phyloP scores from a whole-genome alignment of 2,329 filamentous ascomycete species.

The Triangularia setosa region DNA sequence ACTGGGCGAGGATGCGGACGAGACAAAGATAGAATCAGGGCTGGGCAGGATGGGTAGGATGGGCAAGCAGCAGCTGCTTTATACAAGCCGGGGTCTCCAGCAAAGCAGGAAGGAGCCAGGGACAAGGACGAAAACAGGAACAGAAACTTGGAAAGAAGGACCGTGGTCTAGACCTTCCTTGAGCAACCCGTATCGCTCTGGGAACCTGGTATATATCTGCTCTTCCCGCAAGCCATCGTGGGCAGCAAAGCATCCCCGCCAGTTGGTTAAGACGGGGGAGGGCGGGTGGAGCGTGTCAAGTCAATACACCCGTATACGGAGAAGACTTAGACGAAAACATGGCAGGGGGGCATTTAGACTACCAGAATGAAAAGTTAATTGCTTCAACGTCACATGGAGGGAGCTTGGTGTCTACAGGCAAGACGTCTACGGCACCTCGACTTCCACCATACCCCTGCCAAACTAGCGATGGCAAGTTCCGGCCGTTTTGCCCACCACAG shows the following conservation, averaged over 20 bases:
- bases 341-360: conserved; percentile 12
- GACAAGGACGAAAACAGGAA: background rate
- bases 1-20: background rate
- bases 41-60: background rate
- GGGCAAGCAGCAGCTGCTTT: conserved; percentile 6
- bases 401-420: conserved; percentile 17
- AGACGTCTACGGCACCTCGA: conserved; percentile 24
- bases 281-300: conserved; percentile 10
- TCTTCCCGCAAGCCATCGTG: conserved; percentile 16
- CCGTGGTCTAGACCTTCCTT: conserved; percentile 13
- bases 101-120: conserved; percentile 5
- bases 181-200: conserved; percentile 2
- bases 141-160: background rate
- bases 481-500: background rate
- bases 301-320: background rate
- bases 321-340: conserved; percentile 14
- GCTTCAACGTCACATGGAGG: conserved; percentile 26
- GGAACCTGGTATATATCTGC: conserved; percentile 19
- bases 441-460: conserved; percentile 11
- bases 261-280: conserved; percentile 10
- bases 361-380: conserved; percentile 26
- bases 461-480: conserved; percentile 20
- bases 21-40: background rate
- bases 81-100: conserved; percentile 7
- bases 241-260: background rate